These are phyloP conservation scores for Zymoseptoria pseudotritici DNA, from an alignment of 2,329 filamentous ascomycete genomes.

Conservation along the genomic window DNA sequence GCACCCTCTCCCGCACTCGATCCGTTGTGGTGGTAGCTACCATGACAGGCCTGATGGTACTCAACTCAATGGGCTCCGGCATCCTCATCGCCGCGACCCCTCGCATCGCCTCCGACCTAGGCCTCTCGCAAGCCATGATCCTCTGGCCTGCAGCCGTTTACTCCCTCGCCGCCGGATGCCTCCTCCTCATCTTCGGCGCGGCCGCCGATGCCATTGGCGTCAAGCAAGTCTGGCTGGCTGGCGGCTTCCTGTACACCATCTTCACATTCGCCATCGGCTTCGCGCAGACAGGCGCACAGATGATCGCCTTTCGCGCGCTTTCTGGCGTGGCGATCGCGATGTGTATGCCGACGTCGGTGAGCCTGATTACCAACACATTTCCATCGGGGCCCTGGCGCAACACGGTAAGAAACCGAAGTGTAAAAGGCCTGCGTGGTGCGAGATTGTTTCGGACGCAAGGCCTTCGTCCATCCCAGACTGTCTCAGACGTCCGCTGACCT, in stretches of 20 bases:
- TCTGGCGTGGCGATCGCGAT: constrained; percentile 17
- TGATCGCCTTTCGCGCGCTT: constrained; percentile 20
- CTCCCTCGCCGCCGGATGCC: constrained; percentile 42
- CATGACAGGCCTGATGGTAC: no score
- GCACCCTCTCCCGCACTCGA: no score
- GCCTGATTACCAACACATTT: constrained; percentile 42
- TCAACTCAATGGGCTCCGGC: constrained; percentile 18
- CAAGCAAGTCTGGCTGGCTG: constrained; percentile 39
- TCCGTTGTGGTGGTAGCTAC: no score
- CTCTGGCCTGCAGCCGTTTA: constrained; percentile 26
- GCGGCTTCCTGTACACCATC: constrained; percentile 27
- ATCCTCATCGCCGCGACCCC: constrained; percentile 17
- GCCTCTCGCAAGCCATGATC: constrained; percentile 12
- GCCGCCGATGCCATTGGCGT: constrained; percentile 47
- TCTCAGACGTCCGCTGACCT: no score
- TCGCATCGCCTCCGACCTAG: constrained; percentile 10
- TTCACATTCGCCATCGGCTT: constrained; percentile 38
- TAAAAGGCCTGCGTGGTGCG: no score
- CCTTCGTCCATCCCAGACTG: no score
- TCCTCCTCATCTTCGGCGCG: constrained; percentile 44
- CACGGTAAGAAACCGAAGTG: no score
- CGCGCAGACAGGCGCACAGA: constrained; percentile 26
- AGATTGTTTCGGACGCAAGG: no score
- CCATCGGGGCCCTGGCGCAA: constrained; percentile 43
- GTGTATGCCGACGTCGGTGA: constrained; percentile 40